phyloP scores from a whole-genome alignment of 768 basidiomycete species.

The Russula dissimulans region DNA sequence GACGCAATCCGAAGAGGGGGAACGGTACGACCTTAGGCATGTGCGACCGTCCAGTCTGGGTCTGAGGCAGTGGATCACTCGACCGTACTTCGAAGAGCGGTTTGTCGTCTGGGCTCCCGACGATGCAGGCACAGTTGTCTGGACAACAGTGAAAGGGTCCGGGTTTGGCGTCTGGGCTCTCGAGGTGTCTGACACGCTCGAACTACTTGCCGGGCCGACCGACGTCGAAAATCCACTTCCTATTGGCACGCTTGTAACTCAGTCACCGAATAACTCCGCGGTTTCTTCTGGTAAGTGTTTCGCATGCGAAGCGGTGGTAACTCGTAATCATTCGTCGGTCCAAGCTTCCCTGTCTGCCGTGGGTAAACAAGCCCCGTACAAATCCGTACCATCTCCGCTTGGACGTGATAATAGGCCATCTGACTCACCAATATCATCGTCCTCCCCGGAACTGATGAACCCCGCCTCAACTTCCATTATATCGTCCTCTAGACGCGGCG shows the following conservation, averaged over 20 bases:
- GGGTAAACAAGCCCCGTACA: conserved; percentile 25
- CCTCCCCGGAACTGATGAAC: conserved; percentile 3
- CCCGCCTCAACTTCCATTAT: not conserved
- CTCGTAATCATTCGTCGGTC: conserved; percentile 18
- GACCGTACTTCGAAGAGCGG: conserved; percentile 18
- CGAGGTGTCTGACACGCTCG: conserved; percentile 16
- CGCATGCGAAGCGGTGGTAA: conserved; percentile 22
- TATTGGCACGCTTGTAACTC: not conserved
- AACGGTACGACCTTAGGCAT: conserved; percentile 24
- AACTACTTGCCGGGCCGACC: conserved; percentile 10
- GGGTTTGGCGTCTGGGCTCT: conserved; percentile 21
- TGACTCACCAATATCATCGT: conserved; percentile 12
- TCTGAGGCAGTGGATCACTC: conserved; percentile 13
- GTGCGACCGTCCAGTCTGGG: conserved; percentile 24
- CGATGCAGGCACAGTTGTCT: conserved; percentile 9
- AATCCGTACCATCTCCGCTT: conserved; percentile 41
- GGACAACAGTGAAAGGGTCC: conserved; percentile 15
- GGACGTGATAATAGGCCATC: conserved; percentile 32
- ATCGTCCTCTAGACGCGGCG: conserved; percentile 35
- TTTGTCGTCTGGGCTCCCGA: conserved; percentile 10
- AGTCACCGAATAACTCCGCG: not conserved
- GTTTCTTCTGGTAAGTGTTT: conserved; percentile 8
- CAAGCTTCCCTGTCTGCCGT: conserved; percentile 15
- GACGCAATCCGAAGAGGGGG: conserved; percentile 25
- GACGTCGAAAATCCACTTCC: conserved; percentile 17